Conservation (phyloP, 2,329 filamentous ascomycete genomes). For the Aspergillus sp. region DNA sequence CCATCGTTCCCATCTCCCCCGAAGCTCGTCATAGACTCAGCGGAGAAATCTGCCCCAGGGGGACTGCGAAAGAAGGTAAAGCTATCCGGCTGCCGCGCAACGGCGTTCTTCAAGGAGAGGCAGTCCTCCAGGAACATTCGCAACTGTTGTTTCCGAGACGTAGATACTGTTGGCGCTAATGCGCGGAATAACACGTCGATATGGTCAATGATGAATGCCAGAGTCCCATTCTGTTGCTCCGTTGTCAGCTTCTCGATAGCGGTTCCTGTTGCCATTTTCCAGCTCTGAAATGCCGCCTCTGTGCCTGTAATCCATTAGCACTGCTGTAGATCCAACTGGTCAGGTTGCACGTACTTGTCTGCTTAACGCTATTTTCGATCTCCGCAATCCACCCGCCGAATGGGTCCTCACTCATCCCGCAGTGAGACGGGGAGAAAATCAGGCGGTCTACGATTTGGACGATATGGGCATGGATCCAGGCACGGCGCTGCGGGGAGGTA, state of each 20-base stretch:
- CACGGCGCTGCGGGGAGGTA: background rate
- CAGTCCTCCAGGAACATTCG: constrained; percentile 4
- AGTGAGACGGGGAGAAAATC: background rate
- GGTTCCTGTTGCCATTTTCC: background rate
- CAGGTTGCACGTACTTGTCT: background rate
- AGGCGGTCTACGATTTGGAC: background rate
- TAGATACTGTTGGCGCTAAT: background rate
- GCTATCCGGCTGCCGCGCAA: background rate
- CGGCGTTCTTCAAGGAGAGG: background rate
- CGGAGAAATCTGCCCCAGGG: background rate
- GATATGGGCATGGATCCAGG: background rate
- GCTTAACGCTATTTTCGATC: background rate
- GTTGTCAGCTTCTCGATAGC: background rate
- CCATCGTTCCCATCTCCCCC: background rate
- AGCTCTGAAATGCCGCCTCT: background rate
- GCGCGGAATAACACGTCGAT: background rate
- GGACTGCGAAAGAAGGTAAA: background rate
- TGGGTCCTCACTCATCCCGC: background rate
- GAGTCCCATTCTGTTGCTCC: background rate
- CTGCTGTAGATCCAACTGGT: too few relatives aligned
- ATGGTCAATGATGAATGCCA: background rate
- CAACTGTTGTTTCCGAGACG: background rate
- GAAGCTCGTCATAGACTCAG: background rate
- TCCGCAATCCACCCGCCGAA: background rate
- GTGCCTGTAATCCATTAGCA: too few relatives aligned